Conservation (phyloP, 2,329 filamentous ascomycete genomes). For the Monosporascus sp. region DNA sequence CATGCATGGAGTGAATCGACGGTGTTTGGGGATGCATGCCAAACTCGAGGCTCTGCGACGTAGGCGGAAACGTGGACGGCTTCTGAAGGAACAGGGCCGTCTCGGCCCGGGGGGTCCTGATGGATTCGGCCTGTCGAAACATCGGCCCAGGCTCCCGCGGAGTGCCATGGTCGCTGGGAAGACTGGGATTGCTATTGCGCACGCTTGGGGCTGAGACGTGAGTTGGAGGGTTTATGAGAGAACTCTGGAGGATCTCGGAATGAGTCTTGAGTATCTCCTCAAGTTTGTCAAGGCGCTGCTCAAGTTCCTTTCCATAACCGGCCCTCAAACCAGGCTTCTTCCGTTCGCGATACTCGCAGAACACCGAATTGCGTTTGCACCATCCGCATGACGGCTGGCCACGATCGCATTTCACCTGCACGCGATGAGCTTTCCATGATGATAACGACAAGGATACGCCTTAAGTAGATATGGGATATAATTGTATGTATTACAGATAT, state of each 20-base stretch:
- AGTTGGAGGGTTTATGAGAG: conserved; percentile 37
- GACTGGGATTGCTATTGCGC: conserved; percentile 44
- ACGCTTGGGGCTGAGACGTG: conserved; percentile 33
- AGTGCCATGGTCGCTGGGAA: conserved; percentile 51
- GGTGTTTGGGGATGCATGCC: conserved; percentile 40
- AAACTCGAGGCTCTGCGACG: conserved; percentile 45
- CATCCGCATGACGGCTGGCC: conserved; percentile 67
- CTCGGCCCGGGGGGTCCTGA: conserved; percentile 51
- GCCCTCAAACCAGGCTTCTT: conserved; percentile 62
- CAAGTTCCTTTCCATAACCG: conserved; percentile 67
- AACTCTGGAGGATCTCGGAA: conserved; percentile 59
- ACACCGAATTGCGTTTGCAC: conserved; percentile 58
- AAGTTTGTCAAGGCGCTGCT: conserved; percentile 64
- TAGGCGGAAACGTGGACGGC: conserved; percentile 42
- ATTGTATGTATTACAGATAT: neutral
- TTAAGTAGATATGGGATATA: neutral
- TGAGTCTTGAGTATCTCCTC: conserved; percentile 62
- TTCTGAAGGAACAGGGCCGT: conserved; percentile 58
- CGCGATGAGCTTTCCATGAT: neutral
- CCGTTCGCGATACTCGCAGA: conserved; percentile 63
- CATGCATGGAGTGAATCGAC: conserved; percentile 36
- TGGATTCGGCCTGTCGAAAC: conserved; percentile 44
- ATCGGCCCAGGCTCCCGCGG: conserved; percentile 43
- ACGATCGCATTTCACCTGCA: conserved; percentile 67
- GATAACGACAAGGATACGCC: neutral